Base-by-base conservation (phyloP, 192 early-diverging fungal species). In the Linnemannia schmuckeri region DNA sequence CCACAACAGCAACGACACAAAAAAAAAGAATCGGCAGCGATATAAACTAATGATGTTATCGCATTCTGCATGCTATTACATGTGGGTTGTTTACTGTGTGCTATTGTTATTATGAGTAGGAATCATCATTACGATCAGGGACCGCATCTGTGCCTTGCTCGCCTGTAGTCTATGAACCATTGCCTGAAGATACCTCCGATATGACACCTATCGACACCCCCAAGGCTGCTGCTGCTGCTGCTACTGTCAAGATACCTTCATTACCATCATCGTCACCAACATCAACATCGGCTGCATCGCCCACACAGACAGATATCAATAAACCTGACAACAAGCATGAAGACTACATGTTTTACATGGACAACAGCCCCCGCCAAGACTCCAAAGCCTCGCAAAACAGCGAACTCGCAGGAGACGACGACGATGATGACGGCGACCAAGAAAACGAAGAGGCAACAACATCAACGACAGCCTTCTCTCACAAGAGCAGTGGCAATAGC, bases 291-390 rank as follows among this genome's bases (percentile, higher is more conserved):
- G n/a, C 24, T 30, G n/a, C 30, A 66, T 15, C 61, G 27, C 61
- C 13, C n/a, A 33, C 30, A 66, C 27, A 27, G 27, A 10, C 30
- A 33, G 27, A 33, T 33, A 5, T 8, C 12, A 33, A 33, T 10
- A 30, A 66, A 15, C n/a, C 30, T 9, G 61, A 66, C 3, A 33
- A 33, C 10, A 35, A 66, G 2, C 30, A 66, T 66, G 61, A 70
- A 7, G 77, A 38, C 40, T 47, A 61, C 30, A n/a, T 35, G 5
- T 86, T 86, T 30, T 86, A 80, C 40, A 86, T 86, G 83, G 54
- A 86, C 71, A 76, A 81, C 35, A 77, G 37, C 24, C 79, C 83
- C 41, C 69, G 46, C 33, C 54, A 72, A 24, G 52, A 41, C 24
- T 33, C 55, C 44, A 49, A n/a, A 13, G 12, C 61, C 30, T 10